Evolutionary conservation across 495 filamentous ascomycete species (phyloP).

Genomic region (Aspergillus sparsus): DNA sequence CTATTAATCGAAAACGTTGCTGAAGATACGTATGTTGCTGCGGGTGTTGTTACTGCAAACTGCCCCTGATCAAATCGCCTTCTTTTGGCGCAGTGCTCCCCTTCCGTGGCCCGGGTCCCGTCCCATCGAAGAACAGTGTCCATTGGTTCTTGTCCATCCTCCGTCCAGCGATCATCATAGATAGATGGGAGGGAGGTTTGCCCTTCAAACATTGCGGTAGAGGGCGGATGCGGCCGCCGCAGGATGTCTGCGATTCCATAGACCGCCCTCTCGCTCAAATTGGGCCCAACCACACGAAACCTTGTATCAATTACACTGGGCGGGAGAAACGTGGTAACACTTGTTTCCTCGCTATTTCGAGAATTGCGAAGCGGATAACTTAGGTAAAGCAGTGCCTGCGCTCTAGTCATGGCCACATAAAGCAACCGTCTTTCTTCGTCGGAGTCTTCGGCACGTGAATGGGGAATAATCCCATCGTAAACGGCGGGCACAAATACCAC

Average conservation of each 20-base stretch:
- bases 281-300: conserved; percentile 60
- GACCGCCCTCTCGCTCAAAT: conserved; percentile 53
- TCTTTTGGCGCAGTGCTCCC: conserved; percentile 37
- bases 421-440: conserved; percentile 89
- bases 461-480: conserved; percentile 91
- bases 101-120: conserved; percentile 26
- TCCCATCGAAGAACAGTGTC: conserved; percentile 43
- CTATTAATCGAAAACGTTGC: conserved; percentile 33
- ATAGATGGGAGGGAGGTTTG: conserved; percentile 48
- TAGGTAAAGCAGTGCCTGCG: conserved; percentile 86
- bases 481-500: conserved; percentile 91
- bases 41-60: conserved; percentile 16
- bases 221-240: conserved; percentile 53
- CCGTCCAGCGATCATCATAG: conserved; percentile 65
- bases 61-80: conserved; percentile 35
- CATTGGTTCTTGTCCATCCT: conserved; percentile 54
- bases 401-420: conserved; percentile 98
- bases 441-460: conserved; percentile 84
- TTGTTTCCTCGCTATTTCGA: conserved; percentile 59
- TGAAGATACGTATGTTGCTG: conserved; percentile 29
- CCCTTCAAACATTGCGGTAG: conserved; percentile 48
- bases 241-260: conserved; percentile 65
- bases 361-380: conserved; percentile 73
- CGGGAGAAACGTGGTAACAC: conserved; percentile 63
- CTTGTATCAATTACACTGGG: conserved; percentile 44